Evolutionary conservation across 768 basidiomycete genomes (phyloP), one percentile per base, ranked within the genome.

Genomic region (Termitomyces sp.): DNA sequence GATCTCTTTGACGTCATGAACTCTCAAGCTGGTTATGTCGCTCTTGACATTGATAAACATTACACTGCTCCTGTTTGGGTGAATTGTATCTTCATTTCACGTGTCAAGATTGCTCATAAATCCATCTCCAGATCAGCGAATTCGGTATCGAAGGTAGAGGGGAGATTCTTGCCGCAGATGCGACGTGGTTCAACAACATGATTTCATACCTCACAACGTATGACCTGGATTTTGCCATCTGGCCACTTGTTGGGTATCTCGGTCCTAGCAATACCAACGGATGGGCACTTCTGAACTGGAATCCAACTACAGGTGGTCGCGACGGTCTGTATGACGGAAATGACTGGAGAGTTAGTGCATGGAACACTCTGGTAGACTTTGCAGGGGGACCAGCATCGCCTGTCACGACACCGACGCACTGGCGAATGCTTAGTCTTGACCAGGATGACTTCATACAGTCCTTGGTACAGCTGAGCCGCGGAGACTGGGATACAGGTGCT

Each of bases 351-450:
- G 42, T 46, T 7, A 12, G 18, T 34, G 36, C 45, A 5, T 62
- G 61, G 61, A 58, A 59, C 26, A 57, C 46, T 22, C 33, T 62
- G 34, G 48, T 62, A 15, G 53, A 34, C 31, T 41, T 29, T n/a
- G 34, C 41, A 16, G 58, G 55, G 8, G 52, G 52, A 6, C 28
- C 33, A 29, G 31, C 51, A 29, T 49, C 51, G 5, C 22, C 55
- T 16, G 53, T 62, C n/a, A 20, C 58, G 10, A 59, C 24, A 31
- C 57, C 48, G 39, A 56, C 36, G 16, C 55, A 49, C 28, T 62
- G 61, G 61, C 57, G 56, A 34, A 62, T 62, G 61, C 34, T 62
- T 18, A 62, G 57, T 54, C 61, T 62, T 29, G 61, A 62, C 45
- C n/a, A 56, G 20, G 57, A n/a, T 48, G 61, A 62, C 44, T 62